Evolutionary conservation across 768 basidiomycete species (phyloP), one percentile per base, ranked within the genome.

Genomic region (Termitomyces sp.): DNA sequence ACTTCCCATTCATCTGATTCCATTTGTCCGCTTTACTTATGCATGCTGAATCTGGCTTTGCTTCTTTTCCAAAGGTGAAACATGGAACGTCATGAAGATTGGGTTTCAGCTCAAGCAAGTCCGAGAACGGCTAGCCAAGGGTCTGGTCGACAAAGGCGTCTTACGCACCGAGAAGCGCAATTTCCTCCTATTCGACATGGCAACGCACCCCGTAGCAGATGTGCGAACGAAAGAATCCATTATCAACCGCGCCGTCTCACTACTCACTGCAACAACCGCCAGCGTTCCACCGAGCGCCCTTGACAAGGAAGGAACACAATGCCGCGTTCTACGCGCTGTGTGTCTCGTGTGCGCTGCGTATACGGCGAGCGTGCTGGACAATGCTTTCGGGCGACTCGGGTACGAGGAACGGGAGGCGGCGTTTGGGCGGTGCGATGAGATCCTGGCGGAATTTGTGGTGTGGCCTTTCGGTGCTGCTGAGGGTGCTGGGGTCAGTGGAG

Each of bases 51-150:
- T 20, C 22, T n/a, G n/a, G 10, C 36, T 32, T 43, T 34, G 2
- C 22, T 20, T 12, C 16, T 13, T 36, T n/a, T 46, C 27, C 18
- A 7, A 67, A 98, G 95, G 96, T 55, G 96, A 99, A 76, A 98
- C 96, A 48, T 99, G 96, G 96, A 99, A 98, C 72, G 94, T 99
- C 8, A 94, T 98, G 88, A 98, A 98, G 75, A 98, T 99, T 55
- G 95, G 95, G 24, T 99, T 93, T 74, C 96, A 99, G 72, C 86
- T 99, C 47, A 98, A 98, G 72, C 96, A 98, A 74, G 96, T 98
- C 41, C 88, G 96, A 46, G 96, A 99, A 74, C 90, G 96, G 18
- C 87, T 99, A 41, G 94, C 95, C 14, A 99, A 99, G 70, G 86
- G 96, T 3, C 84, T 99, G 41, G 96, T 98, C 52, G 96, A 99